phyloP scores from a whole-genome alignment of 2,329 filamentous ascomycete genomes.

The Hypoxylon sp. region DNA sequence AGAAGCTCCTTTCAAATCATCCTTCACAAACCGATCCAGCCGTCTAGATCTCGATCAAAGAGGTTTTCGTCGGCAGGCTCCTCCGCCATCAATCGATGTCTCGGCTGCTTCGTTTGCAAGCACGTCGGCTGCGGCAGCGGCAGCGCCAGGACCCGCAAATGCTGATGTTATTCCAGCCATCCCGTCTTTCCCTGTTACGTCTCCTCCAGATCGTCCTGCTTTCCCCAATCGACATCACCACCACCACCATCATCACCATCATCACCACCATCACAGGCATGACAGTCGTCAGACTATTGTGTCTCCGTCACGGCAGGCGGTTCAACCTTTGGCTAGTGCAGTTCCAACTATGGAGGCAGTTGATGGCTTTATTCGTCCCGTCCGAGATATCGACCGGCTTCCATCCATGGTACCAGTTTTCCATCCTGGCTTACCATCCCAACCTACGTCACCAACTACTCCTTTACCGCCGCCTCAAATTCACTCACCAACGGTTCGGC shows the following conservation, averaged over 20 bases:
- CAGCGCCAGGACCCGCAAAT: slow-evolving; percentile 58
- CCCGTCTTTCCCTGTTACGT: slow-evolving; percentile 75
- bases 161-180: slow-evolving; percentile 73
- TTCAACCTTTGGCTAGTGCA: slow-evolving; percentile 78
- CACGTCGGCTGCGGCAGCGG: slow-evolving; percentile 58
- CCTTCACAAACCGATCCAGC: slow-evolving; percentile 68
- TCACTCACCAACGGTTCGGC: slow-evolving; percentile 69
- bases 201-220: slow-evolving; percentile 78
- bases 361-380: slow-evolving; percentile 83
- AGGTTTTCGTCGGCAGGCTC: slow-evolving; percentile 80
- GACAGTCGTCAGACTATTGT: slow-evolving; percentile 66
- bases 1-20: slow-evolving; percentile 63
- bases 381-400: slow-evolving; percentile 85
- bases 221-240: slow-evolving; percentile 69
- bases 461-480: slow-evolving; percentile 79
- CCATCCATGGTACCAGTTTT: slow-evolving; percentile 84
- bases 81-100: slow-evolving; percentile 87
- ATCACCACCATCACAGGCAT: slow-evolving; percentile 60
- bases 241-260: slow-evolving; percentile 61
- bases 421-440: slow-evolving; percentile 81
- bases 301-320: slow-evolving; percentile 66
- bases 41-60: slow-evolving; percentile 73
- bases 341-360: slow-evolving; percentile 77
- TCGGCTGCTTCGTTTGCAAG: slow-evolving; percentile 68
- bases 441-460: slow-evolving; percentile 91